A percentile compares a stretch with the other conserved stretches of the same genome.
Evolutionary conservation across 805 yeast species (phyloP).

Genomic region (Candida adriatica): DNA sequence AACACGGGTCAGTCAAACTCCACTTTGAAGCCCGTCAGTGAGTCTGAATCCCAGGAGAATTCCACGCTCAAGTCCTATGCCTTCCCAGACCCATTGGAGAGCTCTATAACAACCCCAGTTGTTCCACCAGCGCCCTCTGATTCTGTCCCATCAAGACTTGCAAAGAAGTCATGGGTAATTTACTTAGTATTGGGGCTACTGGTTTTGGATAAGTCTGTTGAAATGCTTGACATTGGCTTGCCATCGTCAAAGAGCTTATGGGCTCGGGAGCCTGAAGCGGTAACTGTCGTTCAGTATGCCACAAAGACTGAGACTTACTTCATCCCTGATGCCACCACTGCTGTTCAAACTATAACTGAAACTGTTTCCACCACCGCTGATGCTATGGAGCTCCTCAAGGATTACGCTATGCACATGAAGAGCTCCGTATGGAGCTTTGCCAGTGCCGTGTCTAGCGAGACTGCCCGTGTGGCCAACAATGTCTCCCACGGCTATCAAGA

Average conservation of each 20-base stretch:
- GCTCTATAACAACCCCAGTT: not conserved
- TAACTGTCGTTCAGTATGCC: conserved; percentile 11
- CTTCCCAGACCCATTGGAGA: conserved; percentile 7
- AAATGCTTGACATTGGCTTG: conserved; percentile 10
- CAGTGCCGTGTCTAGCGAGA: too few species aligned
- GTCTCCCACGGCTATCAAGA: too few species aligned
- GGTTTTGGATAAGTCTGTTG: conserved; percentile 16
- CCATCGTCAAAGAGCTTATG: conserved; percentile 8
- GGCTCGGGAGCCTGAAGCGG: not conserved
- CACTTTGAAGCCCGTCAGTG: conserved; percentile 5
- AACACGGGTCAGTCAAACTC: conserved; percentile 1
- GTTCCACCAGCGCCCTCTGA: conserved; percentile 1
- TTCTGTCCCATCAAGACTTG: not conserved
- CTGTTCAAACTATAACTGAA: conserved; percentile 9
- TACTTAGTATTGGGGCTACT: conserved; percentile 12
- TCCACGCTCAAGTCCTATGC: conserved; percentile 1
- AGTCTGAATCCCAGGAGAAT: conserved; percentile 1
- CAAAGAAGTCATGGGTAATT: conserved; percentile 8
- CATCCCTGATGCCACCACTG: conserved; percentile 8
- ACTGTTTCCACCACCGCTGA: too few species aligned
- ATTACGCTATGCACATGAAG: too few species aligned
- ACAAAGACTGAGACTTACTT: conserved; percentile 15
- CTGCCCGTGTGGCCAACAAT: too few species aligned
- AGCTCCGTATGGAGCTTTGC: too few species aligned
- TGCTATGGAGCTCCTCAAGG: too few species aligned